Conservation (phyloP, 2,329 filamentous ascomycete species). For the Colletotrichum spaethianum region DNA sequence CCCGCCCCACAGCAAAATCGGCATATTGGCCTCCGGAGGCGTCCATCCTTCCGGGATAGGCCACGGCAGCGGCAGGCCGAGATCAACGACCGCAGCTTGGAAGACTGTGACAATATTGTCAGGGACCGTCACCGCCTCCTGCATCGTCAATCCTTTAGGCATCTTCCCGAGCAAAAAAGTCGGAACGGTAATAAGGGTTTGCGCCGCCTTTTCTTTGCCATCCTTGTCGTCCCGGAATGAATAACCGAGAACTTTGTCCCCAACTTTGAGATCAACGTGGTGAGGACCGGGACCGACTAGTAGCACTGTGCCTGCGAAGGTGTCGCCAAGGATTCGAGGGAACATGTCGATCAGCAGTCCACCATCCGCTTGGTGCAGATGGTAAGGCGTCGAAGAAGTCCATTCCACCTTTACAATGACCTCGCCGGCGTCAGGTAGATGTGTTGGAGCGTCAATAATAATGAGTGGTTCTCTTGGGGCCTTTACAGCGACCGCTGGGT, state of each 20-base stretch:
- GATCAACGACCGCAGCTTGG: slow-evolving; percentile 64
- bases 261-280: slow-evolving; percentile 57
- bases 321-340: slow-evolving; percentile 66
- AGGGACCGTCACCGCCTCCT: slow-evolving; percentile 67
- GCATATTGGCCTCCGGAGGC: slow-evolving; percentile 52
- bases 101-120: slow-evolving; percentile 73
- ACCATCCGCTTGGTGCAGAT: slow-evolving; percentile 74
- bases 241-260: slow-evolving; percentile 71
- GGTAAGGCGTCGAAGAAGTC: slow-evolving; percentile 73
- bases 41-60: slow-evolving; percentile 62
- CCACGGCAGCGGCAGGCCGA: slow-evolving; percentile 70
- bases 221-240: slow-evolving; percentile 61
- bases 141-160: slow-evolving; percentile 56
- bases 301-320: slow-evolving; percentile 66
- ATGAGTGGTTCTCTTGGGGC: slow-evolving; percentile 44
- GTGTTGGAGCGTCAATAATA: slow-evolving; percentile 46
- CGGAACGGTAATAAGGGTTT: slow-evolving; percentile 68
- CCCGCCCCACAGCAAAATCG: slow-evolving; percentile 67
- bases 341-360: slow-evolving; percentile 65
- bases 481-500: slow-evolving; percentile 46
- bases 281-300: slow-evolving; percentile 58
- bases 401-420: slow-evolving; percentile 69
- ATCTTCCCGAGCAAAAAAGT: slow-evolving; percentile 64
- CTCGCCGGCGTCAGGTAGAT: slow-evolving; percentile 59
- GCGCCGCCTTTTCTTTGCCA: slow-evolving; percentile 65